Base-by-base conservation (phyloP, 192 early-diverging fungal genomes). In the Coemansia sp. region DNA sequence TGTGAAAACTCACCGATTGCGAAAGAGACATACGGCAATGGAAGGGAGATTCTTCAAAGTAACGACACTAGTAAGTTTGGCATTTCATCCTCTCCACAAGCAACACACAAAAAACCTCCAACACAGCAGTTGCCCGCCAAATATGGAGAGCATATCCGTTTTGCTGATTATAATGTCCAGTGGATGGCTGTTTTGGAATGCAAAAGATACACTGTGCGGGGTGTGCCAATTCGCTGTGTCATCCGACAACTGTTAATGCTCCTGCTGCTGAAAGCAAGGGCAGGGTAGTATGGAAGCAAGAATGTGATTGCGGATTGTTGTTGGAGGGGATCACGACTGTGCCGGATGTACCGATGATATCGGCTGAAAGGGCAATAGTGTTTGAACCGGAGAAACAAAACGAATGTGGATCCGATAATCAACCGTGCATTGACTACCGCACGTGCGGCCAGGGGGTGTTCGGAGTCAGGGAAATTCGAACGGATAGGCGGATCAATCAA, bases 261-360 rank as follows among this genome's bases (percentile, higher is more conserved):
- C 10, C 0, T 2, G 6, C 30, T 57, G 55, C 16, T 21, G n/a
- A 34, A 57, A 57, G n/a, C 1, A 15, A 57, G 55, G 25, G 26
- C 23, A 28, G 25, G 43, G 6, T 28, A 25, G 25, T 4, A 53
- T 6, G 52, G 52, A n/a, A 49, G 8, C n/a, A 7, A 7, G 52
- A 57, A 57, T 57, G 55, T 57, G 55, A 57, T 57, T 57, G 31
- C 15, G 30, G n/a, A n/a, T n/a, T n/a, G n/a, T n/a, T n/a, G n/a
- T n/a, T n/a, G n/a, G n/a, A n/a, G n/a, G n/a, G n/a, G n/a, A n/a
- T n/a, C n/a, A n/a, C n/a, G n/a, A 33, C 7, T 34, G 16, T 7
- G 55, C 5, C 28, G 25, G 55, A n/a, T 34, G 30, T n/a, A 18
- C 15, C n/a, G 55, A 34, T 20, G 48, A 51, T 18, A 43, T 1